Base-by-base conservation (phyloP, 2,329 filamentous ascomycete genomes). In the Alternaria atra region DNA sequence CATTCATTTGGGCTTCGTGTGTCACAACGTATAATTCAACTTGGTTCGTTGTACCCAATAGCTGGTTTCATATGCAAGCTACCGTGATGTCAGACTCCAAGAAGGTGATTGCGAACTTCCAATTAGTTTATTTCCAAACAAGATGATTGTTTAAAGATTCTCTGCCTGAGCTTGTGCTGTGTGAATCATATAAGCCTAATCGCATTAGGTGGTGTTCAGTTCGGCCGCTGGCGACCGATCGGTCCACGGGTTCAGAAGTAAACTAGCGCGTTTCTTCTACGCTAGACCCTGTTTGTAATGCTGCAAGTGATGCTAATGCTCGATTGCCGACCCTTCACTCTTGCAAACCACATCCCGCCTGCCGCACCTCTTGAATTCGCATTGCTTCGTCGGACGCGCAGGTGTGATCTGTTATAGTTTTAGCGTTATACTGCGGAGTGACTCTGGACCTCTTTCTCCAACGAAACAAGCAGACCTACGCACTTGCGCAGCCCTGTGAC, bases 271-370 rank as follows among this genome's bases (percentile, higher is more conserved):
- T 7, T 50, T 50, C 13, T 30, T 7, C 9, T 15, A 47, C 58
- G 60, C 60, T 62, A 60, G 39, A 47, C 60, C 56, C 17, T 32
- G 23, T 61, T 58, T 23, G 54, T 47, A 47, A 44, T 60, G 64
- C 52, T 44, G 37, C 62, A 61, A 58, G 58, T 64, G 62, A 64
- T 54, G 62, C 37, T 59, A 58, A 58, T 55, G 56, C 51, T 54
- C 60, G 55, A 51, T 57, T 55, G 56, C 57, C 48, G 27, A 51
- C 29, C 56, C 52, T 61, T 63, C 54, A 55, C 57, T 56, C 60
- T 60, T 52, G 60, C 55, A 63, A 62, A 63, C 60, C 50, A 55
- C 37, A 57, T 50, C 34, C 54, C 30, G 30, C 58, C 47, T 13
- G 29, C 42, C 23, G 42, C 58, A 58, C 57, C 60, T 50, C 35